Evolutionary conservation across 805 yeast genomes (phyloP).

Genomic region (Cyberlindnera mycetangii): DNA sequence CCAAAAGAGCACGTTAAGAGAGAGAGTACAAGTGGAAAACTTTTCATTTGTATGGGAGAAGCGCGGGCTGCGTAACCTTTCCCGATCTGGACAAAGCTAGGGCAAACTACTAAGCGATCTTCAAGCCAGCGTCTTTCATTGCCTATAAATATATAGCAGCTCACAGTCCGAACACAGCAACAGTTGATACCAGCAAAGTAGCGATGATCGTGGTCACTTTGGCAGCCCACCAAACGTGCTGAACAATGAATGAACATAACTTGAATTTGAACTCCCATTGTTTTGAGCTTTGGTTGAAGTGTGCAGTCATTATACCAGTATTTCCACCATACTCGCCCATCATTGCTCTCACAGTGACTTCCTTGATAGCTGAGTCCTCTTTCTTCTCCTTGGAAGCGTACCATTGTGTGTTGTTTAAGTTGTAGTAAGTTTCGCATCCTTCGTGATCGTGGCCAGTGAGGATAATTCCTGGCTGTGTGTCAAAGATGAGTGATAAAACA

Average conservation of each 20-base stretch:
- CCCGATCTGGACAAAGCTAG: not conserved
- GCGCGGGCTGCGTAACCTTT: constrained; percentile 1
- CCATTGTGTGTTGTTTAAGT: constrained; percentile 50
- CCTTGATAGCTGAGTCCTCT: constrained; percentile 48
- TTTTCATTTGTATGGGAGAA: not conserved
- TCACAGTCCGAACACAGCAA: constrained; percentile 20
- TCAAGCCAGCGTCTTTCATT: too few species aligned
- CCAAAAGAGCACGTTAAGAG: constrained; percentile 4
- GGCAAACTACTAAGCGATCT: too few species aligned
- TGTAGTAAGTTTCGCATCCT: constrained; percentile 79
- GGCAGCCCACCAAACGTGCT: constrained; percentile 95
- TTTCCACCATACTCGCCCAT: constrained; percentile 97
- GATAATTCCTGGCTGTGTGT: constrained; percentile 69
- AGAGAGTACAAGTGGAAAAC: not conserved
- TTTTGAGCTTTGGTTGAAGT: constrained; percentile 40
- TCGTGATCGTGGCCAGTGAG: constrained; percentile 96
- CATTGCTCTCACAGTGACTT: constrained; percentile 84
- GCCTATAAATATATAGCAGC: too few species aligned
- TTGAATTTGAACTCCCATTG: constrained; percentile 67
- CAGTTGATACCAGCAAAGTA: constrained; percentile 35
- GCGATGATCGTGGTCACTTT: constrained; percentile 49
- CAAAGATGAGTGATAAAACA: constrained; percentile 70
- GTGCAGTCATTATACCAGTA: constrained; percentile 81
- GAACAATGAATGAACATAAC: constrained; percentile 79
- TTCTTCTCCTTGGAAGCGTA: constrained; percentile 45